Evolutionary conservation across 768 basidiomycete species (phyloP).

Genomic region (Fomitopsis pulvina): DNA sequence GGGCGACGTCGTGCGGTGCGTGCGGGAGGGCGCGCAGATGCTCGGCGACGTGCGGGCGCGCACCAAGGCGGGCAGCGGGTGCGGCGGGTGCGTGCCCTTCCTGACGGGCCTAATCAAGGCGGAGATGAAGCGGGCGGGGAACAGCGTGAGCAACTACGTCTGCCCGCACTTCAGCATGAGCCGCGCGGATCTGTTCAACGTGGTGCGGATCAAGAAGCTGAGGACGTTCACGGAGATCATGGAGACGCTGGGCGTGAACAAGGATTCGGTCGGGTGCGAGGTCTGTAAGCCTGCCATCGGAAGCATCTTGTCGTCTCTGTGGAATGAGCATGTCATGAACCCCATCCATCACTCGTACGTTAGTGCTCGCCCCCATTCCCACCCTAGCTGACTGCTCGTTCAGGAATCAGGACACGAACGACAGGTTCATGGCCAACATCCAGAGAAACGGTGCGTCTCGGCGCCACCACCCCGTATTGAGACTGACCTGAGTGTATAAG

Average conservation of each 20-base stretch:
- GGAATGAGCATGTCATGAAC: constrained; percentile 61
- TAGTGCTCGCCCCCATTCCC: not conserved
- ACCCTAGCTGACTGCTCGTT: not conserved
- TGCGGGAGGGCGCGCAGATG: constrained; percentile 41
- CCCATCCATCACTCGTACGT: constrained; percentile 47
- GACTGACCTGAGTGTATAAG: constrained; percentile 14
- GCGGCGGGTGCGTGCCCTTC: constrained; percentile 64
- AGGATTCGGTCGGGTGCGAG: constrained; percentile 58
- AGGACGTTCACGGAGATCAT: constrained; percentile 51
- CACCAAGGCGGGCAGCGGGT: constrained; percentile 69
- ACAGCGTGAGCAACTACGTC: constrained; percentile 48
- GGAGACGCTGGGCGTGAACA: constrained; percentile 37
- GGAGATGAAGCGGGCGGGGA: constrained; percentile 65
- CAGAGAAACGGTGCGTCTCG: constrained; percentile 46
- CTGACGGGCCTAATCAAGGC: constrained; percentile 38
- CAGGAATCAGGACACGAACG: constrained; percentile 65
- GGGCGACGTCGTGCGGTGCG: constrained; percentile 42
- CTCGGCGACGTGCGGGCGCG: constrained; percentile 52
- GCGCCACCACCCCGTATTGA: not conserved
- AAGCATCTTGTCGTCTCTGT: constrained; percentile 41
- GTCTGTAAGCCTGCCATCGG: constrained; percentile 67
- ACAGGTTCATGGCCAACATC: constrained; percentile 64
- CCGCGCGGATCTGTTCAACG: constrained; percentile 59
- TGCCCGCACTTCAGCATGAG: constrained; percentile 62
- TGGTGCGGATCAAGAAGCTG: constrained; percentile 58